Base-by-base conservation (phyloP, 2,329 filamentous ascomycete species). In the Graphiopsis chlorocephala region DNA sequence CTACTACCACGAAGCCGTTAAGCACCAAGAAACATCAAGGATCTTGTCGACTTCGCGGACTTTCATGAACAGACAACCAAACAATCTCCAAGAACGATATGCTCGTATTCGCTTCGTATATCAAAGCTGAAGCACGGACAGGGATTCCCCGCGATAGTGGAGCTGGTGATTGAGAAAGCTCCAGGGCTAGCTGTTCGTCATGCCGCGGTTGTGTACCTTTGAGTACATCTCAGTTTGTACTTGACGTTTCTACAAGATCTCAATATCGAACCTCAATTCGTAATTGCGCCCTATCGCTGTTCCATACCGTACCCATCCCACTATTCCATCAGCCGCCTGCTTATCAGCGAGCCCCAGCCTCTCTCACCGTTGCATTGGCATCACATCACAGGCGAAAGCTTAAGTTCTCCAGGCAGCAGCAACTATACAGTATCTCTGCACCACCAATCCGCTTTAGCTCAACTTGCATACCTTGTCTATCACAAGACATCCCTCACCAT, bases 401-500 rank as follows among this genome's bases (percentile, higher is more conserved):
- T 45, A 10, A 45, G 38, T 20, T 8, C 17, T 31, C 14, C 6
- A 55, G 53, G 53, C 53, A 56, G 53, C 53, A 56, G 20, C 53
- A 35, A 2, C 31, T 20, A 29, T 20, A 31, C n/a, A n/a, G n/a
- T n/a, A 10, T 29, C 15, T 48, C 17, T 4, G 11, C n/a, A 29
- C 17, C 48, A 20, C 15, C 28, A 1, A 45, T n/a, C 31, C 26
- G n/a, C 12, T 11, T 31, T 15, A 15, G 23, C 47, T n/a, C 17
- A 17, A 10, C 48, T 28, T 26, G 15, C 50, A 31, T 4, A 31
- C 12, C 17, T n/a, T 20, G 14, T 5, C 15, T 31, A 31, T 26
- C 50, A 53, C n/a, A 29, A 1, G 12, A 53, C 57, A 14, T 60
- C 42, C 15, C 20, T 62, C 33, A 67, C 55, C 52, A 70, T 69